phyloP scores from a whole-genome alignment of 2,329 filamentous ascomycete species.

The Penicillium verrucosum region DNA sequence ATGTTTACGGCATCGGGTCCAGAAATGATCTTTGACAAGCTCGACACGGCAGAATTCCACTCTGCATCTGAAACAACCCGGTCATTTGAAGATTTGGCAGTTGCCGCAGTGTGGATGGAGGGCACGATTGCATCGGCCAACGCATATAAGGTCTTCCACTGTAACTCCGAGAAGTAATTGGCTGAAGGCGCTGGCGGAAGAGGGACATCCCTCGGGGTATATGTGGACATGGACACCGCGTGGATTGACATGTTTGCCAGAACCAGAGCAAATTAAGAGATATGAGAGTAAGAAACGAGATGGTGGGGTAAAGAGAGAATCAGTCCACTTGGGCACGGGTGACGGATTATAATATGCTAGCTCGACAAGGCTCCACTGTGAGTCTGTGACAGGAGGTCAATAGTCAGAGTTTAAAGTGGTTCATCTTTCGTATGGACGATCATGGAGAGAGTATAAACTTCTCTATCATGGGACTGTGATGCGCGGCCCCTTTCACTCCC shows the following conservation, averaged over 20 bases:
- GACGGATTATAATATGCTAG: not conserved
- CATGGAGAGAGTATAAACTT: not conserved
- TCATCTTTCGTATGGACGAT: not conserved
- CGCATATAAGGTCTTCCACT: constrained; percentile 59
- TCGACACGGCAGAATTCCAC: constrained; percentile 40
- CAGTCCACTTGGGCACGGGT: not conserved
- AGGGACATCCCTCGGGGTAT: constrained; percentile 40
- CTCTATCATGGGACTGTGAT: not conserved
- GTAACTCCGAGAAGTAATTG: constrained; percentile 51
- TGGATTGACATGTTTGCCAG: not conserved
- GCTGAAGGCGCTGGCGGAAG: constrained; percentile 48
- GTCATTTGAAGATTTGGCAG: constrained; percentile 32
- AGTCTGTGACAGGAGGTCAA: not conserved
- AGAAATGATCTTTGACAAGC: constrained; percentile 26
- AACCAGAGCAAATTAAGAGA: not conserved
- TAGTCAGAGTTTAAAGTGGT: not conserved
- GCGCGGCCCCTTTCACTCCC: not conserved
- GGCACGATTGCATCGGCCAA: constrained; percentile 59
- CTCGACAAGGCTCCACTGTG: not conserved
- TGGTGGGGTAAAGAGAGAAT: not conserved
- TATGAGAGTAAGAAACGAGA: not conserved
- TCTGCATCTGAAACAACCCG: constrained; percentile 41
- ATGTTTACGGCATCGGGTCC: constrained; percentile 35
- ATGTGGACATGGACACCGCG: not conserved
- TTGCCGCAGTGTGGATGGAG: constrained; percentile 45